Evolutionary conservation across 495 filamentous ascomycete species (phyloP), one percentile per base, ranked within the genome.

Genomic region (Penicillium crystallinum): DNA sequence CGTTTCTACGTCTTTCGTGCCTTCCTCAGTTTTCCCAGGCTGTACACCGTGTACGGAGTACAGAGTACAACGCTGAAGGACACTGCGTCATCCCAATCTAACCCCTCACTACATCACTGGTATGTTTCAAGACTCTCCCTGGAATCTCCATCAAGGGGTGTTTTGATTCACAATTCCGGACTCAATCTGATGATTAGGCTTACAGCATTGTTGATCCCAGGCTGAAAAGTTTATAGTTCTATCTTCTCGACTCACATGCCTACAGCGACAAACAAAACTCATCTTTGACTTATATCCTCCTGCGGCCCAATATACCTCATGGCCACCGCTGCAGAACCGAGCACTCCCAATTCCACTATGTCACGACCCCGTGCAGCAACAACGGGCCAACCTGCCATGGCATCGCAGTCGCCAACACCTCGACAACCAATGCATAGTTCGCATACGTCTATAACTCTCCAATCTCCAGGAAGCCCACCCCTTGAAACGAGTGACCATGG

Each of bases 301-400:
- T 31, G 5, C 10, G 2, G 0, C 17, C 34, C 4, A 4, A 43
- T 11, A 25, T 35, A 35, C 31, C 31, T 23, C 17, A 35, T n/a
- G n/a, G 23, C 29, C 18, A 82, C 83, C 81, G 69, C 79, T 65
- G 77, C 86, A 25, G 85, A 87, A 52, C 69, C 84, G 48, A 87
- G 81, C 57, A 76, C 81, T 25, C 18, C 40, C 40, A 75, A 84
- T 42, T 67, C 79, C 5, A 83, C 81, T 25, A 77, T 80, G 51
- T 59, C 64, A 12, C 73, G 62, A 35, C 66, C 67, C 52, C 66
- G 49, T 75, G 77, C 63, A 72, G 78, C 59, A 73, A 84, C 74
- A 70, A 78, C 72, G 62, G 60, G 59, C 61, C 71, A 56, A 62
- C 79, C 59, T 39, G 73, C 77, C 55, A 73, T 75, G 49, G 42